These are phyloP conservation scores for Termitomyces sp. DNA, from an alignment of 768 basidiomycete genomes.

Conservation along the genomic window DNA sequence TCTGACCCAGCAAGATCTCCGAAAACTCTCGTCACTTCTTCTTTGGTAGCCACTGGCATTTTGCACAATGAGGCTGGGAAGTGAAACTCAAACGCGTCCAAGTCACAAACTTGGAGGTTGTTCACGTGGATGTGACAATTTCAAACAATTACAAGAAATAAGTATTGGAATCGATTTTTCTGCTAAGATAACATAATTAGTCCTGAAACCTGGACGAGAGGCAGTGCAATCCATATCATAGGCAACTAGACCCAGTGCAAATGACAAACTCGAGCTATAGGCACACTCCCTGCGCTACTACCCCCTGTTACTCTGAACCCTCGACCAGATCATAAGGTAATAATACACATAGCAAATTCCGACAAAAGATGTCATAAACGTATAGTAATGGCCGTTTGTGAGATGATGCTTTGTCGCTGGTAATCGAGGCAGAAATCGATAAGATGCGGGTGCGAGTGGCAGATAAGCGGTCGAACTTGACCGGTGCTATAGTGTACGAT, in stretches of 20 bases:
- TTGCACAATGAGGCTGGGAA: background rate
- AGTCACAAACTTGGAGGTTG: background rate
- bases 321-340: slow-evolving; percentile 17
- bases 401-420: slow-evolving; percentile 15
- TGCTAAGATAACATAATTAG: background rate
- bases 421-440: slow-evolving; percentile 17
- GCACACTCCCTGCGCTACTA: slow-evolving; percentile 6
- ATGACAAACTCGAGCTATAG: slow-evolving; percentile 9
- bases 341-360: slow-evolving; percentile 32
- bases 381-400: slow-evolving; percentile 22
- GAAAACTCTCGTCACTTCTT: slow-evolving; percentile 22
- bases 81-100: slow-evolving; percentile 3
- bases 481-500: slow-evolving; percentile 15
- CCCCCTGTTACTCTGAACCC: slow-evolving; percentile 13
- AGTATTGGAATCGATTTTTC: background rate
- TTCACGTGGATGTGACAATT: slow-evolving; percentile 8
- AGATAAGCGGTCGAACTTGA: slow-evolving; percentile 13
- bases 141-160: too few relatives aligned
- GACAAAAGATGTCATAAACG: slow-evolving; percentile 26
- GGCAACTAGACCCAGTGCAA: slow-evolving; percentile 2
- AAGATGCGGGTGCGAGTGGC: slow-evolving; percentile 15
- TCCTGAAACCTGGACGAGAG: slow-evolving; percentile 13
- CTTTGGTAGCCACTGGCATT: slow-evolving; percentile 16
- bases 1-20: slow-evolving; percentile 26
- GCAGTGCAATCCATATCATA: slow-evolving; percentile 5